Conservation (phyloP, 441 rosid species). For the Gossypium davidsonii region DNA sequence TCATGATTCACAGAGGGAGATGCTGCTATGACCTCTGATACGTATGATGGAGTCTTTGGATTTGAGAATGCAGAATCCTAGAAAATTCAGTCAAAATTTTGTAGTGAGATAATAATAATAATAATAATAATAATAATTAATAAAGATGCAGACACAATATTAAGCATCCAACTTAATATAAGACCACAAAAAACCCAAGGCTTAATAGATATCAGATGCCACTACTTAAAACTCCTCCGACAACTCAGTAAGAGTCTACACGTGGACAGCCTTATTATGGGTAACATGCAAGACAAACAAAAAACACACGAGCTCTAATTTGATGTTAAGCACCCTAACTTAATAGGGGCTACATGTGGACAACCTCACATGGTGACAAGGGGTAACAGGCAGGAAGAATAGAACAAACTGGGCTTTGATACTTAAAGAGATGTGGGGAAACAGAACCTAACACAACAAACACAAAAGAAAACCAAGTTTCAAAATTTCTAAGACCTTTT, state of each 20-base stretch:
- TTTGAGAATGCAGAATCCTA: constrained; percentile 53
- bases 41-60: constrained; percentile 55
- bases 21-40: constrained; percentile 56
- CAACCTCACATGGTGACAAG: background rate
- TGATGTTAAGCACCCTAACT: background rate
- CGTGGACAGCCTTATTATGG: background rate
- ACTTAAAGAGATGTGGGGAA: background rate
- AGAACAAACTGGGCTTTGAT: background rate
- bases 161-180: background rate
- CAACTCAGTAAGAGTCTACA: background rate
- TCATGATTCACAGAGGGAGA: constrained; percentile 46
- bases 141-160: background rate
- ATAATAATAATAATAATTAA: no score
- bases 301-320: background rate
- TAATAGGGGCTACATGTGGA: background rate
- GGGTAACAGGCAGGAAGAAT: background rate
- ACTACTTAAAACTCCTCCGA: background rate
- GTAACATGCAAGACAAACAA: background rate
- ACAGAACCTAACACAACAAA: background rate
- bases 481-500: constrained; percentile 42
- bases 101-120: constrained; percentile 2
- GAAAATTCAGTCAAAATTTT: constrained; percentile 14
- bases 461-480: constrained; percentile 5
- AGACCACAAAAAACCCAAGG: no score
- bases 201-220: no score